A percentile compares a stretch with the other conserved stretches of the same genome.
Evolutionary conservation across 2,329 filamentous ascomycete species (phyloP).

Genomic region (Pseudogymnoascus sp.): DNA sequence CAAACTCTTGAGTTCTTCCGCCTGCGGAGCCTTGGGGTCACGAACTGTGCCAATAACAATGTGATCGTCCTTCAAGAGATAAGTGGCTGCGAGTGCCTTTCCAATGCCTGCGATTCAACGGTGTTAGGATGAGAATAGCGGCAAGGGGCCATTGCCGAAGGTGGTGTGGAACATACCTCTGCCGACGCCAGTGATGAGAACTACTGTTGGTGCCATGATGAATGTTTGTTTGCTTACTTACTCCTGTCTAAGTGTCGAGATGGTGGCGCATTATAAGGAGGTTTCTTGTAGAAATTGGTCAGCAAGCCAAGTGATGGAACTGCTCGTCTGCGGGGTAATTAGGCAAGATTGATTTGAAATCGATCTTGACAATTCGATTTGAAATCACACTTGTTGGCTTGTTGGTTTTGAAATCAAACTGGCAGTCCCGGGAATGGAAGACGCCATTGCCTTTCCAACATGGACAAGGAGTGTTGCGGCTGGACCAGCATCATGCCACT

Average conservation of each 20-base stretch:
- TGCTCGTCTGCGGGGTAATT: neutral
- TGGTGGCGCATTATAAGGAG: neutral
- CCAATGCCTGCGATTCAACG: neutral
- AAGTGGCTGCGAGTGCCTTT: neutral
- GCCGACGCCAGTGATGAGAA: neutral
- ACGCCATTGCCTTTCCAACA: neutral
- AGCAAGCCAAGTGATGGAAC: neutral
- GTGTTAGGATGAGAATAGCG: neutral
- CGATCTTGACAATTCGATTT: neutral
- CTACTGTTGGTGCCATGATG: neutral
- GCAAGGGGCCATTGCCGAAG: neutral
- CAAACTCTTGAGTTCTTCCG: neutral
- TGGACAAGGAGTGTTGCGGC: neutral
- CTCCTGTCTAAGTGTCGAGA: neutral
- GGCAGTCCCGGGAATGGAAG: neutral
- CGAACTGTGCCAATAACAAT: neutral
- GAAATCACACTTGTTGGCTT: neutral
- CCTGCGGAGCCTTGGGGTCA: neutral
- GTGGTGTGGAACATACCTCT: neutral
- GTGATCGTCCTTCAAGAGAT: neutral
- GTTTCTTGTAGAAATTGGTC: neutral
- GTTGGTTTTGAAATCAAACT: neutral
- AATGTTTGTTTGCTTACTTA: neutral
- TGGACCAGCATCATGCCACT: neutral
- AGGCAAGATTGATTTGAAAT: neutral